Evolutionary conservation across 164 flowering plant species (phyloP).

Genomic region (Nymphaea colorata): DNA sequence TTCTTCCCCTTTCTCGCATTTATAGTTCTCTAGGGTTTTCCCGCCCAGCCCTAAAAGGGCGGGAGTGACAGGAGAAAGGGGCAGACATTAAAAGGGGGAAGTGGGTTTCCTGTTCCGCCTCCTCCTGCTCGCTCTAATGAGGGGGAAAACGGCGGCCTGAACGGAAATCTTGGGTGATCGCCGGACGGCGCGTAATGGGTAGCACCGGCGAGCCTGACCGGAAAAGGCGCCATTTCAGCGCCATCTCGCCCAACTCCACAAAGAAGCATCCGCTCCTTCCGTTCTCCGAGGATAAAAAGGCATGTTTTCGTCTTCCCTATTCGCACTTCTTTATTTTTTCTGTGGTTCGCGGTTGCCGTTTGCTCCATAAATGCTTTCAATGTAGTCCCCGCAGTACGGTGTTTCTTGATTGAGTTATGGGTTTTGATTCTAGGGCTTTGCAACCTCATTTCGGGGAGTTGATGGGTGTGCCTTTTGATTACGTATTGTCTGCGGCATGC

Average conservation of each 20-base stretch:
- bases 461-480: too few species aligned
- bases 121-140: slow-evolving; percentile 9
- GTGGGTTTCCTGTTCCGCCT: not conserved
- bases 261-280: slow-evolving; percentile 55
- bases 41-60: not conserved
- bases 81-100: not conserved
- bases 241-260: slow-evolving; percentile 54
- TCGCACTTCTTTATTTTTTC: not conserved
- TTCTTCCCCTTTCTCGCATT: not conserved
- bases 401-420: not conserved
- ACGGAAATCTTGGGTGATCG: not conserved
- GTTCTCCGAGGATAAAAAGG: slow-evolving; percentile 79
- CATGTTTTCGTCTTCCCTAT: slow-evolving; percentile 3
- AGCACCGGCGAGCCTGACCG: slow-evolving; percentile 88
- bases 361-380: too few species aligned
- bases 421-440: not conserved
- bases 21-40: not conserved
- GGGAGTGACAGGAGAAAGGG: not conserved
- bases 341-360: not conserved
- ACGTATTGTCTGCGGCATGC: not conserved
- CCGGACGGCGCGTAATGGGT: slow-evolving; percentile 35
- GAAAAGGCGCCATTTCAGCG: slow-evolving; percentile 67
- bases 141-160: not conserved
- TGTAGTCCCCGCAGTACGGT: not conserved
- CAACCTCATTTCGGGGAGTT: too few species aligned